phyloP scores from a whole-genome alignment of 2,329 filamentous ascomycete species.

The Neofusicoccum parvum region DNA sequence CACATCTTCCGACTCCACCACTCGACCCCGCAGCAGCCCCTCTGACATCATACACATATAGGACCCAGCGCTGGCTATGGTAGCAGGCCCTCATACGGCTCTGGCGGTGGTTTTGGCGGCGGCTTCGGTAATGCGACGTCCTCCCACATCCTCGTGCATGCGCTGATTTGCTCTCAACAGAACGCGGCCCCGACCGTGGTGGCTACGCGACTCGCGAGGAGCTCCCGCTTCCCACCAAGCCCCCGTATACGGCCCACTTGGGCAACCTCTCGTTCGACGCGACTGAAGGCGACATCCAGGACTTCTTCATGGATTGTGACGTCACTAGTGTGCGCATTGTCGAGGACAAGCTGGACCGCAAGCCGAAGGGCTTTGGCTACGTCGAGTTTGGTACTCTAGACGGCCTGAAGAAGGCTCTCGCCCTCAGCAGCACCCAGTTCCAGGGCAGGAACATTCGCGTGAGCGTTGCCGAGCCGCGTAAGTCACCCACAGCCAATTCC shows the following conservation, averaged over 20 bases:
- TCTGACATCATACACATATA: conserved; percentile 28
- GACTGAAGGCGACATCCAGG: conserved; percentile 76
- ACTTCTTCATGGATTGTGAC: conserved; percentile 83
- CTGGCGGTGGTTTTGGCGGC: conserved; percentile 38
- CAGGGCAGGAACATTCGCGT: conserved; percentile 88
- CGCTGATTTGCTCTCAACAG: conserved; percentile 9
- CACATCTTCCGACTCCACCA: conserved; percentile 3
- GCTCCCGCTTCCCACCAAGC: conserved; percentile 84
- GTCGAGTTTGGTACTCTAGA: conserved; percentile 89
- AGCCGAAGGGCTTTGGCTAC: conserved; percentile 97
- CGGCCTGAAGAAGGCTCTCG: conserved; percentile 86
- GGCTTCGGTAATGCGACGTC: conserved; percentile 17
- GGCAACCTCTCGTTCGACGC: conserved; percentile 97
- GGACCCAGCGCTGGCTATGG: conserved; percentile 51
- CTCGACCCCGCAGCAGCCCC: conserved; percentile 22
- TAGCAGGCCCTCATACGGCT: conserved; percentile 50
- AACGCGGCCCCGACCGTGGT: conserved; percentile 29
- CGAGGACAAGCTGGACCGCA: conserved; percentile 89
- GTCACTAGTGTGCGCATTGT: conserved; percentile 93
- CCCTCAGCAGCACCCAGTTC: conserved; percentile 78
- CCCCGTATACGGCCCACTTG: conserved; percentile 92
- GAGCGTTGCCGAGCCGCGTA: conserved; percentile 97
- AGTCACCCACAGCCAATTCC: conserved; percentile 45
- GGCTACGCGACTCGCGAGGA: conserved; percentile 68
- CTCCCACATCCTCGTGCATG: conserved; percentile 22